Evolutionary conservation across 371 early-diverging fungal genomes (phyloP), one percentile per base, ranked within the genome.

Genomic region (Polyrhizophydium stewartii): DNA sequence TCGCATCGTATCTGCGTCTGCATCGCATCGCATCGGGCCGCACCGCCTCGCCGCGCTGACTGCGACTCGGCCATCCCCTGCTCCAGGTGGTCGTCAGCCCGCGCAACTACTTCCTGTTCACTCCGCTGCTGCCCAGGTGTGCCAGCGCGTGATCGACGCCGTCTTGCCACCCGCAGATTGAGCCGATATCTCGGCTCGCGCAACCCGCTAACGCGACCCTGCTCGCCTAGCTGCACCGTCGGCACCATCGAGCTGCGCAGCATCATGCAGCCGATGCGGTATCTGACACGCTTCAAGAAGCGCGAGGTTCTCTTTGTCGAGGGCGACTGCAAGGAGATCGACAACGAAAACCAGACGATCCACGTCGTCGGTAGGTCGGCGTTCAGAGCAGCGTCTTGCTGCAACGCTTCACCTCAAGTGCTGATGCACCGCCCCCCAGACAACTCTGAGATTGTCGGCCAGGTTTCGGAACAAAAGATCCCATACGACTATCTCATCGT

Each of bases 51-150:
- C 35, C 35, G 13, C 13, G 7, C 35, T 7, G 7, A 35, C 35
- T 7, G 7, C 3, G 13, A 3, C 13, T 13, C 35, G 35, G 35
- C 35, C 35, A 33, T 61, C 22, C 5, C 37, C 24, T 35, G 21
- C 59, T 38, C 13, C 28, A 80, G 83, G 63, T 89, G 5, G 85
- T 92, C 10, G 86, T 94, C 0, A 89, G 89, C 28, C 93, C 93
- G 21, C 83, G 91, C 59, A 94, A 93, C 75, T 96, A 93, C 78
- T 96, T 96, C 70, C 74, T 93, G 68, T 95, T 93, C 76, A 94
- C 96, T 6, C 96, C 96, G 24, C 70, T 95, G 55, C 76, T 94
- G 47, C 93, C 95, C 41, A 85, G 64, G 56, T 63, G n/a, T 52
- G 22, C 28, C 6, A 28, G 37, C 10, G 38, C 38, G 10, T 37